A percentile compares a stretch with the other conserved stretches of the same genome.
phyloP scores from a whole-genome alignment of 129 eudicot species.

The carrot (Daucus carota) region DNA sequence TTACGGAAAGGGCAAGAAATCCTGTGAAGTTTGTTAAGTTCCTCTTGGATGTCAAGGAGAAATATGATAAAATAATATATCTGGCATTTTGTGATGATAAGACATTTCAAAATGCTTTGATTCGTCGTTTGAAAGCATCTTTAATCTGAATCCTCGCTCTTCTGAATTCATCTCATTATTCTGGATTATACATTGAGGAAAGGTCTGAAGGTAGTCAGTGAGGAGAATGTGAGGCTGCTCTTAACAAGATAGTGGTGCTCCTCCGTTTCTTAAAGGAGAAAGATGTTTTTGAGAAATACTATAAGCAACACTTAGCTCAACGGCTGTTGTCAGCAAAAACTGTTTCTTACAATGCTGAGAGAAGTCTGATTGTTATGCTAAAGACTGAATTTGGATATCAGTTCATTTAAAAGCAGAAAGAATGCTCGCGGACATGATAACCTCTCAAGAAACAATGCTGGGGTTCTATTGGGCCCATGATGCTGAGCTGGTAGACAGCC shows the following conservation, averaged over 20 bases:
- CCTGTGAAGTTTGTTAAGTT: constrained; percentile 71
- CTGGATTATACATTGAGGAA: constrained; percentile 66
- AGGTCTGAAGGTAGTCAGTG: constrained; percentile 66
- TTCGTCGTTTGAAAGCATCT: constrained; percentile 62
- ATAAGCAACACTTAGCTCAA: constrained; percentile 27
- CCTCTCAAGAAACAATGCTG: constrained; percentile 73
- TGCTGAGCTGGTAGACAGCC: constrained; percentile 42
- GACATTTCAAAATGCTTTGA: constrained; percentile 71
- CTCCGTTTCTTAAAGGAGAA: constrained; percentile 48
- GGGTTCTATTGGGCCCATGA: constrained; percentile 49
- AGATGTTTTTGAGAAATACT: constrained; percentile 25
- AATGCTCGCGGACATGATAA: constrained; percentile 79
- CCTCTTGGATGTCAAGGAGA: constrained; percentile 49
- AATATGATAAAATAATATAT: constrained; percentile 42
- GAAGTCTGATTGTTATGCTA: constrained; percentile 32
- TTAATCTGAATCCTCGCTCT: constrained; percentile 61
- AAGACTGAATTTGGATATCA: constrained; percentile 88
- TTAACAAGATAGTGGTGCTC: constrained; percentile 72
- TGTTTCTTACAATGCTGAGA: constrained; percentile 32
- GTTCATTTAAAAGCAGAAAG: constrained; percentile 73
- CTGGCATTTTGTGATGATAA: constrained; percentile 62
- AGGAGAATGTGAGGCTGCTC: constrained; percentile 60
- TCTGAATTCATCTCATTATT: constrained; percentile 64
- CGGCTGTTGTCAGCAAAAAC: constrained; percentile 28
- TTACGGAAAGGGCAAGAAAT: constrained; percentile 64